Percentiles rank a stretch among this genome's conserved stretches.
phyloP scores from a whole-genome alignment of 352 stramenopile genomes.

The Pythium pectinolyticum region DNA sequence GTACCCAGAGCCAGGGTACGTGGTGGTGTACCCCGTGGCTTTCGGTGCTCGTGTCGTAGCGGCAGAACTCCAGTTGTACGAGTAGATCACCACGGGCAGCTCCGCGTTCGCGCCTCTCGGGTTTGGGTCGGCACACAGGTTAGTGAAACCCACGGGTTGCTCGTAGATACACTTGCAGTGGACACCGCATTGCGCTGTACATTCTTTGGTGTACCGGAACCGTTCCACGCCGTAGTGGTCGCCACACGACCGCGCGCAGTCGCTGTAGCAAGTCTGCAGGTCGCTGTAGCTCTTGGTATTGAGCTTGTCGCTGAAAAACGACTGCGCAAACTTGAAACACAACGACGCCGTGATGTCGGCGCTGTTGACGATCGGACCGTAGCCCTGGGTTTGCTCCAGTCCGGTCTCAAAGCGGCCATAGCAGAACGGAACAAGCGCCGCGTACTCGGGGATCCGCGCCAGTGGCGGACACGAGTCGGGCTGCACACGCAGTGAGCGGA shows the following conservation, averaged over 20 bases:
- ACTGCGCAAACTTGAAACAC: slow-evolving; percentile 43
- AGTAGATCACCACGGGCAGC: slow-evolving; percentile 39
- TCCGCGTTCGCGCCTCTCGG: slow-evolving; percentile 38
- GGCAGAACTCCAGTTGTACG: slow-evolving; percentile 56
- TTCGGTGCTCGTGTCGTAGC: slow-evolving; percentile 22
- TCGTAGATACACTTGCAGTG: slow-evolving; percentile 78
- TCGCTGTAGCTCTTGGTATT: slow-evolving; percentile 49
- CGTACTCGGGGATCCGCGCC: slow-evolving; percentile 58
- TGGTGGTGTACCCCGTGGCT: slow-evolving; percentile 36
- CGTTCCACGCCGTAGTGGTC: slow-evolving; percentile 58
- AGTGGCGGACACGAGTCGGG: slow-evolving; percentile 51
- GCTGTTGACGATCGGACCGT: slow-evolving; percentile 64
- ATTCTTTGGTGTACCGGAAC: slow-evolving; percentile 50
- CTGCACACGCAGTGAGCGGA: slow-evolving; percentile 58
- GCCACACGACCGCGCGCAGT: slow-evolving; percentile 46
- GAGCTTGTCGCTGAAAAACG: slow-evolving; percentile 46
- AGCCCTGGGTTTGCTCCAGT: slow-evolving; percentile 44
- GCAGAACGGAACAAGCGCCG: slow-evolving; percentile 60
- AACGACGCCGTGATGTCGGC: slow-evolving; percentile 41
- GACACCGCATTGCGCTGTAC: slow-evolving; percentile 39
- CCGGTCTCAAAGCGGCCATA: slow-evolving; percentile 45
- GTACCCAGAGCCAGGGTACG: slow-evolving; percentile 58
- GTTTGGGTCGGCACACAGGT: slow-evolving; percentile 48
- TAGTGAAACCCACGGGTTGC: slow-evolving; percentile 41
- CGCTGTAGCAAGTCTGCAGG: slow-evolving; percentile 51